phyloP scores from a whole-genome alignment of 1,284 basidiomycete genomes.

The Puccinia horiana region DNA sequence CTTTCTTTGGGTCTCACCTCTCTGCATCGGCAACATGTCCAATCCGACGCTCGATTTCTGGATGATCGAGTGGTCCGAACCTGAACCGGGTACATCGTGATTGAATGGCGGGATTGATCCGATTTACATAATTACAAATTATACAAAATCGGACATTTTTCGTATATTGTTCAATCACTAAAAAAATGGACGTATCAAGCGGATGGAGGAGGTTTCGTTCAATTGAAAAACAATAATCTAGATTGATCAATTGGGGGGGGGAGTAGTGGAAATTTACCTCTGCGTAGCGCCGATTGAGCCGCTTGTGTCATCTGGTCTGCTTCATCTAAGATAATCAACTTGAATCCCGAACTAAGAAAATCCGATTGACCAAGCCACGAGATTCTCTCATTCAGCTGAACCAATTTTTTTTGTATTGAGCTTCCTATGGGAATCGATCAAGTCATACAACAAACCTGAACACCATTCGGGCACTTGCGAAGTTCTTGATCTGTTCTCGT shows the following conservation, averaged over 20 bases:
- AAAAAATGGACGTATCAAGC: neutral
- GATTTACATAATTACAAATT: constrained; percentile 99
- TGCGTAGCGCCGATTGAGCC: constrained; percentile 90
- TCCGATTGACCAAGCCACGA: neutral
- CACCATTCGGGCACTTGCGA: constrained; percentile 91
- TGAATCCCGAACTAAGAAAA: constrained; percentile 77
- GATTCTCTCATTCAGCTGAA: neutral
- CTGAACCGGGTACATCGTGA: constrained; percentile 94
- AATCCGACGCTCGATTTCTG: constrained; percentile 81
- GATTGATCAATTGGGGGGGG: neutral
- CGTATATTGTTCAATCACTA: constrained; percentile 95
- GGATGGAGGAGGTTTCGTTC: neutral
- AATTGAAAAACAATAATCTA: neutral
- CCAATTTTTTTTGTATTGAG: no score
- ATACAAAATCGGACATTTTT: constrained; percentile 99
- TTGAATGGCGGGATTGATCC: constrained; percentile 97
- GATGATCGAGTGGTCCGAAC: constrained; percentile 88
- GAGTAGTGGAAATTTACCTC: constrained; percentile 61
- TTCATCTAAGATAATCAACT: constrained; percentile 96
- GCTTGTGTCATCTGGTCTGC: constrained; percentile 99
- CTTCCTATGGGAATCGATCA: constrained; percentile 14
- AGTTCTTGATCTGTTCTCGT: constrained; percentile 96
- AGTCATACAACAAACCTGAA: constrained; percentile 60
- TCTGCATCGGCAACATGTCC: constrained; percentile 80
- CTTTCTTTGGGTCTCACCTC: constrained; percentile 64